phyloP scores from a whole-genome alignment of 2,329 filamentous ascomycete genomes.

The Calonectria pauciramosa region DNA sequence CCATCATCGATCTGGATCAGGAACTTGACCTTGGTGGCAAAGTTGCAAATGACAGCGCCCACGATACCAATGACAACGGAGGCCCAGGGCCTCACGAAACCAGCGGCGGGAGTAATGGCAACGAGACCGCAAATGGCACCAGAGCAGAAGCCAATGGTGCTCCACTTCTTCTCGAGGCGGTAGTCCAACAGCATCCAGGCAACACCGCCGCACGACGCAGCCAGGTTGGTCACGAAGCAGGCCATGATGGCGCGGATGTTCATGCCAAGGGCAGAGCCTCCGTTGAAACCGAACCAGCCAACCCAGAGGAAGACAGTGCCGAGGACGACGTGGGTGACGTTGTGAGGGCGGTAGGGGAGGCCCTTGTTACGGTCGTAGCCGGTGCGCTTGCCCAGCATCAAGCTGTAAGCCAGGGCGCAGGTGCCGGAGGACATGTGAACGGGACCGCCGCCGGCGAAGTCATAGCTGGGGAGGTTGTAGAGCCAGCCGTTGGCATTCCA shows the following conservation, averaged over 20 bases:
- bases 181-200: conserved; percentile 91
- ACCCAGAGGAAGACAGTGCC: conserved; percentile 88
- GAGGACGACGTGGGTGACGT: conserved; percentile 80
- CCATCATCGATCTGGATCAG: conserved; percentile 84
- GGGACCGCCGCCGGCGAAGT: conserved; percentile 82
- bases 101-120: conserved; percentile 86
- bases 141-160: conserved; percentile 93
- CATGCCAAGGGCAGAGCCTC: conserved; percentile 83
- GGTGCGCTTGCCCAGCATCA: conserved; percentile 79
- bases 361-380: conserved; percentile 73
- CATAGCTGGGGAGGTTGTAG: conserved; percentile 75
- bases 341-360: conserved; percentile 78
- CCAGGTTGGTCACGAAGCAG: conserved; percentile 87
- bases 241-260: conserved; percentile 93
- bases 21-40: conserved; percentile 87
- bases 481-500: conserved; percentile 84
- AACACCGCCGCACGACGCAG: conserved; percentile 84
- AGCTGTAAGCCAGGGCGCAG: conserved; percentile 78
- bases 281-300: conserved; percentile 98
- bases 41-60: conserved; percentile 81
- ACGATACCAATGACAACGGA: conserved; percentile 71
- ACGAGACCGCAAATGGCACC: conserved; percentile 90
- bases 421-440: conserved; percentile 82
- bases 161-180: conserved; percentile 93
- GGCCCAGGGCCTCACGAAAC: conserved; percentile 79